These are phyloP conservation scores for Amaranthus palmeri DNA, from an alignment of 148 eudicot species.

Conservation along the genomic window DNA sequence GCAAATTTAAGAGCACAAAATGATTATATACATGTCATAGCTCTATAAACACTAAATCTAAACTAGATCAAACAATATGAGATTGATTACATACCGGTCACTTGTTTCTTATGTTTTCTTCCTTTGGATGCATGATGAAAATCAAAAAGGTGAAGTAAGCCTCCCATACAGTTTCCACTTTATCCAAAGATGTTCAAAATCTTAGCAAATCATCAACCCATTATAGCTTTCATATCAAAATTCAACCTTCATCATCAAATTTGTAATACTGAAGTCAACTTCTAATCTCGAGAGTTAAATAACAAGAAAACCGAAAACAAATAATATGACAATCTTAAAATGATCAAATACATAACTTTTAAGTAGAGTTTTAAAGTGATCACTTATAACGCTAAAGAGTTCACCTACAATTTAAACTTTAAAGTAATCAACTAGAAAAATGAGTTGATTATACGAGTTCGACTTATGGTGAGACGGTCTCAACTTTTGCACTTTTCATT, in stretches of 20 bases:
- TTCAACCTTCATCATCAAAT: too few relatives aligned
- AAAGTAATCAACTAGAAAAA: too few relatives aligned
- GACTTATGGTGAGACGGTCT: too few relatives aligned
- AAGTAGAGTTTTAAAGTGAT: too few relatives aligned
- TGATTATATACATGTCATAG: background rate
- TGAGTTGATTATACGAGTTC: too few relatives aligned
- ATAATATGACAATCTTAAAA: too few relatives aligned
- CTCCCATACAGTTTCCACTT: constrained; percentile 41
- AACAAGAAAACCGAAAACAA: too few relatives aligned
- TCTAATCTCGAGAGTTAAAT: background rate
- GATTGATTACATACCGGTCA: constrained; percentile 43
- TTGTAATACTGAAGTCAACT: constrained; percentile 7
- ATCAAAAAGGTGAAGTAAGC: constrained; percentile 41
- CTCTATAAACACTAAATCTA: background rate
- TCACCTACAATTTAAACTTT: too few relatives aligned
- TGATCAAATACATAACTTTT: too few relatives aligned
- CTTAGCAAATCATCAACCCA: constrained; percentile 25
- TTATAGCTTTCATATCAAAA: background rate
- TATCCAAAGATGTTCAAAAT: constrained; percentile 10
- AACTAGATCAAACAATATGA: background rate
- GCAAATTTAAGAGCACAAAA: too few relatives aligned
- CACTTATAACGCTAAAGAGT: too few relatives aligned
- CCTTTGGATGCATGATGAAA: constrained; percentile 46
- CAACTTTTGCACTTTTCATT: too few relatives aligned
- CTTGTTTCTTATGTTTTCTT: constrained; percentile 56